Evolutionary conservation across 73 alveolate genomes (phyloP), one percentile per base, ranked within the genome.

Genomic region (Uronychia binucleata): DNA sequence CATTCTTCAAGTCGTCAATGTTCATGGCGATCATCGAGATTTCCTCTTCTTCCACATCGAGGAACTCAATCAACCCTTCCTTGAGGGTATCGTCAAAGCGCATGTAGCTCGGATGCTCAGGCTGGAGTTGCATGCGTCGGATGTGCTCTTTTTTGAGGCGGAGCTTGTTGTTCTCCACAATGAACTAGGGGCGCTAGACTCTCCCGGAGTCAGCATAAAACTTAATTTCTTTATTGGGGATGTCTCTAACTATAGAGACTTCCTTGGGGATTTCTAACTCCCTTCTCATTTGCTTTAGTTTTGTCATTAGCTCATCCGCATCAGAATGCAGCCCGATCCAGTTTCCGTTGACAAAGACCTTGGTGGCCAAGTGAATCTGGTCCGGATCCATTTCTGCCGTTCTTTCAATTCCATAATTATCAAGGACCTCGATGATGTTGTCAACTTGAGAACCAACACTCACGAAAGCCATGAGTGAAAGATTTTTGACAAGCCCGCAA

Each of bases 11-110:
- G 74, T 98, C 99, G 57, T 90, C 91, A 30, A 98, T 85, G 80
- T 92, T 97, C 99, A 98, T 98, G 0, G 99, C 99, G 26, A 98
- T 97, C 99, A 98, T 96, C 34, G 99, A 95, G 25, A 99, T 96
- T 90, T 98, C 99, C 90, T 98, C 99, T 94, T 99, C 99, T 88
- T 99, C 99, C 1, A 97, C 99, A 94, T 99, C 99, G 26, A 99
- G 91, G 91, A 95, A 98, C 95, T 99, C 99, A 58, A 99, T 93
- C 57, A 96, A 92, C 0, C 99, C 99, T 59, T 91, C 93, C 75
- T 96, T 91, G 33, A 92, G 85, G 34, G 96, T 89, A 76, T 96
- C 98, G 83, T 98, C 99, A 84, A 96, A 94, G 77, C 90, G 86
- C 91, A 86, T 67, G 57, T 46, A 78, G n/a, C n/a, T n/a, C n/a